A percentile compares a stretch with the other conserved stretches of the same genome.
Evolutionary conservation across 768 basidiomycete species (phyloP).

Genomic region (Gloeophyllum trabeum): DNA sequence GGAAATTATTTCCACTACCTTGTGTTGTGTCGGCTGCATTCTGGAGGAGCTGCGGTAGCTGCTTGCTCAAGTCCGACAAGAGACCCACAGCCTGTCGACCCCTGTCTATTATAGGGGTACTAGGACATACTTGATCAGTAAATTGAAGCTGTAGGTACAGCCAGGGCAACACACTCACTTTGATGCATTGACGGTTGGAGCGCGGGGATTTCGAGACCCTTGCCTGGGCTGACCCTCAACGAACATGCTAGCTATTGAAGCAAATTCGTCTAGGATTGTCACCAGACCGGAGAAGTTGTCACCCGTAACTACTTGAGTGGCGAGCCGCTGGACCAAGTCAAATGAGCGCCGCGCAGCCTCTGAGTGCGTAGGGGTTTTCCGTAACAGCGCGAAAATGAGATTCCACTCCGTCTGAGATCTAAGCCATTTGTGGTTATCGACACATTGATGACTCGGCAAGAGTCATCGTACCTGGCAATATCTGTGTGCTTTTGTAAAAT

Average conservation of each 20-base stretch:
- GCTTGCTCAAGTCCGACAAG: conserved; percentile 59
- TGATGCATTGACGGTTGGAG: conserved; percentile 34
- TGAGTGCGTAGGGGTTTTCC: conserved; percentile 75
- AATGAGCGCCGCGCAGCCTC: conserved; percentile 84
- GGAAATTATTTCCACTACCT: too few relatives aligned
- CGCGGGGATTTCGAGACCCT: conserved; percentile 37
- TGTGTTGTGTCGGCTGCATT: too few relatives aligned
- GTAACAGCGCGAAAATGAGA: conserved; percentile 77
- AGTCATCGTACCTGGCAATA: conserved; percentile 51
- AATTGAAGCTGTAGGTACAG: background rate
- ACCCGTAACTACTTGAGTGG: conserved; percentile 43
- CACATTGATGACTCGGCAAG: background rate
- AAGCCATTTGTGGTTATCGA: background rate
- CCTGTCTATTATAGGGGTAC: conserved; percentile 69
- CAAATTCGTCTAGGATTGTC: conserved; percentile 80
- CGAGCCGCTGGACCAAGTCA: conserved; percentile 60
- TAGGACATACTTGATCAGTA: conserved; percentile 15
- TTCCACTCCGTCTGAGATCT: conserved; percentile 97
- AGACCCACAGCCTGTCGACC: conserved; percentile 79
- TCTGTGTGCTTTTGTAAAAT: conserved; percentile 70
- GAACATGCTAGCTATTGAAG: conserved; percentile 54
- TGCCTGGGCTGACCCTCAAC: conserved; percentile 46
- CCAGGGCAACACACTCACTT: conserved; percentile 28
- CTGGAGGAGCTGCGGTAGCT: conserved; percentile 48
- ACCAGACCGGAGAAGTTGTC: conserved; percentile 81